Percentiles rank a stretch among this genome's conserved stretches.
Conservation (phyloP, 2,329 filamentous ascomycete genomes). For the Magnaporthales sp. region DNA sequence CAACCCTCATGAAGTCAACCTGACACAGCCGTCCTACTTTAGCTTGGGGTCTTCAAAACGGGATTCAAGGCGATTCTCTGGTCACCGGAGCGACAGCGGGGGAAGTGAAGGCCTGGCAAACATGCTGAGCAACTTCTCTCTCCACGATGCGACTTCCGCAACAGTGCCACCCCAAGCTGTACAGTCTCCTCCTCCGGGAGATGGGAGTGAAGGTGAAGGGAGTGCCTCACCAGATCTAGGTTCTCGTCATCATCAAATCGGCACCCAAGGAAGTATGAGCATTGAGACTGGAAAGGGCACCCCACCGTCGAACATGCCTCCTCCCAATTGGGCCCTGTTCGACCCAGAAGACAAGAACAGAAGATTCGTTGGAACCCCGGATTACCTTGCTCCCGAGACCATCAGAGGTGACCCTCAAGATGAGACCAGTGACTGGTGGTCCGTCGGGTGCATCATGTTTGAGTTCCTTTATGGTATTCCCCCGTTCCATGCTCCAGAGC, state of each 20-base stretch:
- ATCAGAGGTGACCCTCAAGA: slow-evolving; percentile 94
- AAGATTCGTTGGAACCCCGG: slow-evolving; percentile 91
- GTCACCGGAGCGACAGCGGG: slow-evolving; percentile 83
- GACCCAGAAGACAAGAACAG: slow-evolving; percentile 90
- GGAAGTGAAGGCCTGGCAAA: slow-evolving; percentile 77
- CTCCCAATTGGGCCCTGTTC: slow-evolving; percentile 87
- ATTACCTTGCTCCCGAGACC: slow-evolving; percentile 94
- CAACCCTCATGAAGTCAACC: slow-evolving; percentile 62
- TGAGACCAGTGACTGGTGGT: slow-evolving; percentile 99
- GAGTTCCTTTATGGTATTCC: slow-evolving; percentile 92
- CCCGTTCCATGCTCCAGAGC: slow-evolving; percentile 83
- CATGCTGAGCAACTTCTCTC: slow-evolving; percentile 73
- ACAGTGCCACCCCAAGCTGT: slow-evolving; percentile 32
- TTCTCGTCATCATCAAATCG: slow-evolving; percentile 43
- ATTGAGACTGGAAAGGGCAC: slow-evolving; percentile 46
- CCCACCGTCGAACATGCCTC: slow-evolving; percentile 63
- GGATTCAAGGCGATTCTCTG: slow-evolving; percentile 64
- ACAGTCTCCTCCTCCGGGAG: slow-evolving; percentile 56
- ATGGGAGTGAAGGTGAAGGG: slow-evolving; percentile 62
- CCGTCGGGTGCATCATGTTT: slow-evolving; percentile 94
- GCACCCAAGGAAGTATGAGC: slow-evolving; percentile 9
- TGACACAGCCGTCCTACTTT: slow-evolving; percentile 88
- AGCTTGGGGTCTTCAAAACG: slow-evolving; percentile 51
- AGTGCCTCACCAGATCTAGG: slow-evolving; percentile 67
- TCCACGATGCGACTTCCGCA: slow-evolving; percentile 49